Base-by-base conservation (phyloP, 352 stramenopile species). In the Phytophthora pinifolia region DNA sequence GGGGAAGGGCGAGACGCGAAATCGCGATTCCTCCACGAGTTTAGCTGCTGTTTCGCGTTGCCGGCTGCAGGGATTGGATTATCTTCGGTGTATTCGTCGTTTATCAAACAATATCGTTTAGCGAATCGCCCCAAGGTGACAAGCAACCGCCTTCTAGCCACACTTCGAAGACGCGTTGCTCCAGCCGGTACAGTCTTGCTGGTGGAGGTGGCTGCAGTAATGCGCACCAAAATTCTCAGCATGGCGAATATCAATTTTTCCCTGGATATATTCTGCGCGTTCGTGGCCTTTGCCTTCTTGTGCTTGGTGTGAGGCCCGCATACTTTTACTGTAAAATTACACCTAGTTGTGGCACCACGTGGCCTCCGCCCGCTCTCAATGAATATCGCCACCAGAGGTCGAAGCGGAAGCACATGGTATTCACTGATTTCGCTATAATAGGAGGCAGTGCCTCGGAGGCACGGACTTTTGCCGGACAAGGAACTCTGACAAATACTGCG, bases 101-200 rank as follows among this genome's bases (percentile, higher is more conserved):
- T 65, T 65, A 65, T 61, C 51, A 65, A 60, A 51, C 43, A 61
- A 43, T 25, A 33, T 32, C 30, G 57, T 47, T 56, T 65, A 54
- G 43, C 46, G 22, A 65, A 65, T 51, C 36, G 12, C 35, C 29
- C 35, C 37, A 30, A 31, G 14, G 20, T 44, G 35, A 49, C 44
- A 29, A 29, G 32, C 9, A 34, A 22, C 30, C 37, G 30, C 38
- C 3, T 38, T 37, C 4, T 20, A 60, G 30, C 42, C 49, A 65
- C 36, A 8, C 25, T 49, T 65, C n/a, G n/a, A 60, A 59, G 56
- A 54, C 41, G 56, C 47, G 31, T 14, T 6, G 18, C 41, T 38
- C n/a, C 44, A 41, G 22, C 29, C 39, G 45, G 12, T 55, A 34
- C 7, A 29, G 25, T 39, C 45, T 59, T 45, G 50, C 5, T 38